Conservation (phyloP, 2,329 filamentous ascomycete genomes). For the Alternaria novae-zelandiae region DNA sequence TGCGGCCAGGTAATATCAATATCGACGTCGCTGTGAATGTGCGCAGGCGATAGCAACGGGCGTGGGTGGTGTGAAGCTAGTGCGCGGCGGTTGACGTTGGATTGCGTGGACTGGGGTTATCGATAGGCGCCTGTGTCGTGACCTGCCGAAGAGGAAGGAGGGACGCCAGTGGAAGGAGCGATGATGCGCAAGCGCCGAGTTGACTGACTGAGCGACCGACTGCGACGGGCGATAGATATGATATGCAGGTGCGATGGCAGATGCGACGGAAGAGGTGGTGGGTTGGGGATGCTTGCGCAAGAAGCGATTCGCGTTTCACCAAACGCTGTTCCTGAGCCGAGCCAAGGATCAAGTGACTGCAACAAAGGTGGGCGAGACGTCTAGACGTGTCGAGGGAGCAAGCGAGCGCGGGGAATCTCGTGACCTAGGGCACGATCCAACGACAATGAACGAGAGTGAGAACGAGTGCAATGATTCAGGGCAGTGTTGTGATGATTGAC, state of each 20-base stretch:
- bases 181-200: conserved; percentile 1
- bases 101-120: conserved; percentile 9
- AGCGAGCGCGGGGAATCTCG: background rate
- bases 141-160: background rate
- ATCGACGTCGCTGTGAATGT: background rate
- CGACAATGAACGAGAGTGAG: background rate
- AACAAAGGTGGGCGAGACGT: conserved; percentile 8
- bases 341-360: conserved; percentile 5
- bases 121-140: conserved; percentile 8
- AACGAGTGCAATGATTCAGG: background rate
- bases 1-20: conserved; percentile 4
- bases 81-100: conserved; percentile 10
- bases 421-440: background rate
- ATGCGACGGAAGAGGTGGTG: background rate
- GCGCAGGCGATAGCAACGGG: background rate
- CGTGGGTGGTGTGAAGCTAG: conserved; percentile 4
- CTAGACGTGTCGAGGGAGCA: background rate
- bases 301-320: conserved; percentile 45
- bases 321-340: conserved; percentile 34
- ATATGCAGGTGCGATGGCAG: background rate
- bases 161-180: background rate
- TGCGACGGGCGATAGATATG: background rate
- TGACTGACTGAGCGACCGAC: background rate
- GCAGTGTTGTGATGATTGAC: background rate
- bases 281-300: conserved; percentile 15